Conservation (phyloP, 441 rosid genomes). For the Adansonia grandidieri region DNA sequence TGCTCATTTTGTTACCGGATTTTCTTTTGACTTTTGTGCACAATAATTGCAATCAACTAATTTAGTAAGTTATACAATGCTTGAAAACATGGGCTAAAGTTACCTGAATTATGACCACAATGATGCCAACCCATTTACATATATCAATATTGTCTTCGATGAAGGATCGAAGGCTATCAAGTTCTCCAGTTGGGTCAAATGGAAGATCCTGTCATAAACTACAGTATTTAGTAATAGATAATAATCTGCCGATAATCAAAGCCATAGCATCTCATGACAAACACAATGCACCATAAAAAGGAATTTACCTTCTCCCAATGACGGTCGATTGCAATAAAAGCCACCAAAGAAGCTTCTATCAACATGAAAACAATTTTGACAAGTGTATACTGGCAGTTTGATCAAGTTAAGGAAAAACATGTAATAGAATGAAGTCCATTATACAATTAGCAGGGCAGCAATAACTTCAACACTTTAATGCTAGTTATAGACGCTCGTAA, state of each 20-base stretch:
- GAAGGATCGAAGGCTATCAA: conserved; percentile 63
- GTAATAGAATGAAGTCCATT: background rate
- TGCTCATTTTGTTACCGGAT: background rate
- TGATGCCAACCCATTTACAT: conserved; percentile 84
- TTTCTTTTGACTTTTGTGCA: background rate
- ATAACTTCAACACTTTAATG: conserved; percentile 3
- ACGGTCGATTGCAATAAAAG: conserved; percentile 78
- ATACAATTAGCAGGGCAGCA: background rate
- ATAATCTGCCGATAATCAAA: conserved; percentile 1
- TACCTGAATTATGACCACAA: conserved; percentile 67
- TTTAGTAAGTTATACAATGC: conserved; percentile 1
- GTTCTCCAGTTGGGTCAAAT: conserved; percentile 85
- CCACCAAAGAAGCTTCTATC: conserved; percentile 77
- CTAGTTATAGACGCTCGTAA: conserved; percentile 27
- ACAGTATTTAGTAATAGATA: conserved; percentile 1
- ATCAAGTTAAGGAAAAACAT: conserved; percentile 29
- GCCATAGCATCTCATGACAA: background rate
- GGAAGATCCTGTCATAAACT: conserved; percentile 71
- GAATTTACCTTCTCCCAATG: conserved; percentile 72
- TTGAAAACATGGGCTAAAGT: background rate
- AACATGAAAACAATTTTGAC: conserved; percentile 62
- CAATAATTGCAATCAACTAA: background rate
- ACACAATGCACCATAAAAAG: conserved; percentile 16
- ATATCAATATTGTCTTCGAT: conserved; percentile 66
- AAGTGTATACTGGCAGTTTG: conserved; percentile 52